A percentile compares a stretch with the other conserved stretches of the same genome.
Evolutionary conservation across 352 stramenopile species (phyloP).

Genomic region (Plasmopara viticola): DNA sequence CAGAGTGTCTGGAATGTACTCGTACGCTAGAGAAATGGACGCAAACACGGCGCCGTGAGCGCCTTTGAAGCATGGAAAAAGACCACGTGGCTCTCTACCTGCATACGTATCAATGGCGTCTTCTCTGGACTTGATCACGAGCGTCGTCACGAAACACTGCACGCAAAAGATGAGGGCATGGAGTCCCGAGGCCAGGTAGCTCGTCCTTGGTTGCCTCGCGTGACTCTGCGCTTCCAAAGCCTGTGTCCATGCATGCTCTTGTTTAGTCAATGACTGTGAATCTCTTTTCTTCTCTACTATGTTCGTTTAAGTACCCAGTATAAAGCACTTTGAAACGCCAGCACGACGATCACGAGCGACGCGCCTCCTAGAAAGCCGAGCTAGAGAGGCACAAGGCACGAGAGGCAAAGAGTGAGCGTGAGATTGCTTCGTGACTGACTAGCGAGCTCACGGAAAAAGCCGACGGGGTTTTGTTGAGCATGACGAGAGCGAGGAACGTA

Average conservation of each 20-base stretch:
- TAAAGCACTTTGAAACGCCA: conserved; percentile 59
- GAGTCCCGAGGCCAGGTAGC: conserved; percentile 39
- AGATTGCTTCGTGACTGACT: background rate
- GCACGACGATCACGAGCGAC: conserved; percentile 55
- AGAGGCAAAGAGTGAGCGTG: background rate
- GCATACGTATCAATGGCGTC: conserved; percentile 83
- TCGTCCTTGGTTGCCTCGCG: conserved; percentile 24
- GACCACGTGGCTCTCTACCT: conserved; percentile 24
- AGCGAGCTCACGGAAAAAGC: conserved; percentile 63
- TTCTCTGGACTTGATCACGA: conserved; percentile 70
- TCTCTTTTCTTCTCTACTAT: too few species aligned
- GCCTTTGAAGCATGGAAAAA: conserved; percentile 1
- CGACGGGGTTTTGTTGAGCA: conserved; percentile 76
- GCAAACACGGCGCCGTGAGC: background rate
- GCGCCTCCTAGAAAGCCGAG: conserved; percentile 69
- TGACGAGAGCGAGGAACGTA: conserved; percentile 66
- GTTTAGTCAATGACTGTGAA: background rate
- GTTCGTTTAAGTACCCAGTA: conserved; percentile 45
- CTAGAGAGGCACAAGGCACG: conserved; percentile 15
- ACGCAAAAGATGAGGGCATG: conserved; percentile 55
- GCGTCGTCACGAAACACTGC: conserved; percentile 49
- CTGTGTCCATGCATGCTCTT: background rate
- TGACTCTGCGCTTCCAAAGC: conserved; percentile 35
- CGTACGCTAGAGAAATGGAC: conserved; percentile 41
- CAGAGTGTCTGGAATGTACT: conserved; percentile 69